Base-by-base conservation (phyloP, 176 grass and related monocot genomes). In the Carex scoparia region DNA sequence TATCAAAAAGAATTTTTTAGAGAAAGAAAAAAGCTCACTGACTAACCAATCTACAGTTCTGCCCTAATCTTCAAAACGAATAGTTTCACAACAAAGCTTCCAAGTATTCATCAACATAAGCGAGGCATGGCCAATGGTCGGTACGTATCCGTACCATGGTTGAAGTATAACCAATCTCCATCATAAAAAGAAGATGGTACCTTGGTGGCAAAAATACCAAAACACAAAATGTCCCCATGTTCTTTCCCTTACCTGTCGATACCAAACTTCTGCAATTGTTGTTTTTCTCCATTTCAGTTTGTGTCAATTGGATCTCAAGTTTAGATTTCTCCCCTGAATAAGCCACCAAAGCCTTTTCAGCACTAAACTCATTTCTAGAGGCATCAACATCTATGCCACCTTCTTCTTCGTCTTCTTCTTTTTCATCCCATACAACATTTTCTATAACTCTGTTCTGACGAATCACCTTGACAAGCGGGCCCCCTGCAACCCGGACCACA, bases 121-220 rank as follows among this genome's bases (percentile, higher is more conserved):
- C 95, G 49, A 98, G 90, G 84, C 91, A 98, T 88, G 95, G 95
- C 95, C 95, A 98, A 44, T 98, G 92, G 86, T 98, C 93, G 10
- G 93, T 98, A 86, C 95, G 89, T 64, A 98, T 95, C 69, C 93
- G 87, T 64, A 94, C 88, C 85, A 98, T 86, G 38, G 95, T 98
- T 2, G 95, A 93, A 37, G 81, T 80, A 84, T 72, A 74, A 13
- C 93, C 89, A 79, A 98, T 86, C 88, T 98, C 95, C 95, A 98
- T 95, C 88, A 81, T 81, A 87, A 98, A 98, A 76, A 98, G 92
- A 35, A 98, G 92, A 88, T 98, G 95, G 80, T 93, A 98, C 77
- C 91, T 88, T 3, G 95, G 95, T 30, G 95, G 95, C 54, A 98
- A 84, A 86, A 98, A 93, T 89, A 98, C 93, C 66, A 98, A 86